phyloP scores from a whole-genome alignment of 2,329 filamentous ascomycete genomes.

The Xylaria sp. region DNA sequence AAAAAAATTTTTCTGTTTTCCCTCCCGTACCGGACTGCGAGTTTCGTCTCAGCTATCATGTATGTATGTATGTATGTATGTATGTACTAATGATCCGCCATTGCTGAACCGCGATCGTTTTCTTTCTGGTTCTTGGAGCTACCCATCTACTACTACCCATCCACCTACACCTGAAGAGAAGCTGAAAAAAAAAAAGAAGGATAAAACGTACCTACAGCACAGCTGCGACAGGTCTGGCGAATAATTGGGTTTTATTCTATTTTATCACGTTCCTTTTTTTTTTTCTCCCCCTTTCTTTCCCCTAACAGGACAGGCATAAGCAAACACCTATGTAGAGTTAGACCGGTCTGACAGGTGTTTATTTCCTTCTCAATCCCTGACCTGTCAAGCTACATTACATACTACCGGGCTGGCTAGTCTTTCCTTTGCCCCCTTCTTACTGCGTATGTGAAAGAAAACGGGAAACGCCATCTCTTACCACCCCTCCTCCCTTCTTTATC shows the following conservation, averaged over 20 bases:
- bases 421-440: too few relatives aligned
- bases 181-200: constrained; percentile 15
- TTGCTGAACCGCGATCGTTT: background rate
- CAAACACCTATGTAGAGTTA: background rate
- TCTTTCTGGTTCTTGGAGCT: background rate
- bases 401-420: too few relatives aligned
- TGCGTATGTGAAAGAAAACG: constrained; percentile 25
- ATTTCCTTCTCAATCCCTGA: background rate
- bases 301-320: background rate
- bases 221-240: constrained; percentile 10
- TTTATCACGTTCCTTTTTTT: background rate
- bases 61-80: background rate
- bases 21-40: constrained; percentile 25
- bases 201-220: constrained; percentile 14
- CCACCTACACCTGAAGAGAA: constrained; percentile 15
- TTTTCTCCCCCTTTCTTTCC: background rate
- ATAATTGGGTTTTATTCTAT: background rate
- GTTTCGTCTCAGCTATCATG: constrained; percentile 17
- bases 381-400: too few relatives aligned
- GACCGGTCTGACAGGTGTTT: constrained; percentile 25
- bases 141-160: too few relatives aligned
- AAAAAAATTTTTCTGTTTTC: too few relatives aligned
- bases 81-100: background rate
- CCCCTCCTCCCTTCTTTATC: too few relatives aligned
- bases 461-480: constrained; percentile 18